Base-by-base conservation (phyloP, 2,329 filamentous ascomycete species). In the Mycosphaerelloides madeirae region DNA sequence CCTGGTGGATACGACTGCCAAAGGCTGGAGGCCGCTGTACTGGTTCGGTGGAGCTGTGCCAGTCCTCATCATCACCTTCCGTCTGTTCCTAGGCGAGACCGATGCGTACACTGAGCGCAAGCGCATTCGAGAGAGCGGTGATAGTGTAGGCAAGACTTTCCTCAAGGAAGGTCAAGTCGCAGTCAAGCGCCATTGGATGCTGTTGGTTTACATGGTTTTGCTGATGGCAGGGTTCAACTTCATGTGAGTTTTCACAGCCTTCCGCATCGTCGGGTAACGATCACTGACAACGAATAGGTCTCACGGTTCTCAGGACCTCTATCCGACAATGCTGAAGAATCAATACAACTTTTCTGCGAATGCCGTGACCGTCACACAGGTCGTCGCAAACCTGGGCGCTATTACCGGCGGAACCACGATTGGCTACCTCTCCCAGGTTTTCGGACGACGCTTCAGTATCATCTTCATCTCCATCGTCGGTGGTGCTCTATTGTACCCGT, bases 141-240 rank as follows among this genome's bases (percentile, higher is more conserved):
- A 79, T 15, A 80, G 76, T 54, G 74, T 84, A 12, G 78, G 79
- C 7, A 75, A 76, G 35, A 80, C 83, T 0, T 93, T 95, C 62
- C 42, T 91, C 19, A 68, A 75, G 1, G 87, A 95, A 67, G 87
- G 85, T 49, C 86, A 85, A 57, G 79, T 90, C 0, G 88, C 87
- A 0, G 60, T 95, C 22, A 83, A 80, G 65, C 78, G 80, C 9
- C 87, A 95, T 66, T 95, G 89, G 89, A 53, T 87, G 12, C 67
- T 94, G 2, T 72, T 95, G 44, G 71, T 81, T 29, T 95, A 95
- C 67, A 73, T 95, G 45, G 86, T 95, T 6, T 71, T 95, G 2
- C 73, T 95, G 31, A 94, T 94, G 87, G 84, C 87, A 1, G 87
- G 87, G 3, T 93, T 95, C 73, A 95, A 94, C 68, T 94, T 93